Base-by-base conservation (phyloP, 805 yeast species). In the Cyberlindnera amylophila region DNA sequence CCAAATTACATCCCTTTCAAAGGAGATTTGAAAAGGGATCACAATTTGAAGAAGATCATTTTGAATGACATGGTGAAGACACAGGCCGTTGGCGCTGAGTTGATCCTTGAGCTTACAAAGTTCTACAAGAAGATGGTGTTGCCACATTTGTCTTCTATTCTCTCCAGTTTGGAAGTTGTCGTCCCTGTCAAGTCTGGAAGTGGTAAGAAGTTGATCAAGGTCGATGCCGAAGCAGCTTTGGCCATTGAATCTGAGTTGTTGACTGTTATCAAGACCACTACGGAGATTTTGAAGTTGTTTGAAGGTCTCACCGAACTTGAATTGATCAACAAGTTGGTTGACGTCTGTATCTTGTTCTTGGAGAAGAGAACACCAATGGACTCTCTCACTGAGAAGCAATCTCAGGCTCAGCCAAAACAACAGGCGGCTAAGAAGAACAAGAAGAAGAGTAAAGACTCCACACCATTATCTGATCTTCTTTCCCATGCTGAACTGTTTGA, bases 391-490 rank as follows among this genome's bases (percentile, higher is more conserved):
- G 59, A 52, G 15, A 54, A 59, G 35, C 51, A 56, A 32, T 63
- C 44, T 3, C 36, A 42, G 63, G 65, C 7, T 72, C 68, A 51
- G 69, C 75, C 44, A 52, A 32, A 46, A 26, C 54, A 54, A 17
- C 52, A 41, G 17, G 43, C 36, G 15, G 47, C 47, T 36, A 67
- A 66, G 44, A 66, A 67, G 50, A 62, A 70, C 39, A 73, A 66
- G 53, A 71, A 70, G 53, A 75, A 70, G 49, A 61, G 57, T 35
- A 61, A 63, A 30, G 62, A 61, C 14, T 50, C 75, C 1, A 68
- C 70, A 21, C 79, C 88, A 4, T 62, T 82, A 47, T 75, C 90
- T 8, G 95, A 85, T 63, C 57, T 83, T 24, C 66, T 82, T 36
- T 79, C 89, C 1, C 86, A 83, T 58, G 70, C 80, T 35, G 79